Evolutionary conservation across 129 eudicot genomes (phyloP).

Genomic region (Gnaphalium uliginosum): DNA sequence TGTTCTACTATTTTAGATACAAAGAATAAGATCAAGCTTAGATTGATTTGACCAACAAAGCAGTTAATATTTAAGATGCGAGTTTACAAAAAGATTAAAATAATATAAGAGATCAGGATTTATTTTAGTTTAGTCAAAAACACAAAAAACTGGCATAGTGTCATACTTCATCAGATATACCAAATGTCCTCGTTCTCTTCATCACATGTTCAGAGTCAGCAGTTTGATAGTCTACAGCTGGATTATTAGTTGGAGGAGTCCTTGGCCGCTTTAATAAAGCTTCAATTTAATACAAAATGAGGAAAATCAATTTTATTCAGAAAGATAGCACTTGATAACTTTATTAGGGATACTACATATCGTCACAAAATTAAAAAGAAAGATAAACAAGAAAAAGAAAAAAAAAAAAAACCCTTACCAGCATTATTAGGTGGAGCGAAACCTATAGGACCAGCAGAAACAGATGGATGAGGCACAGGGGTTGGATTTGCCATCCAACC

Average conservation of each 20-base stretch:
- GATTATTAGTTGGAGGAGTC: conserved; percentile 70
- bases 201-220: conserved; percentile 79
- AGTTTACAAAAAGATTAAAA: conserved; percentile 2
- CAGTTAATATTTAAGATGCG: not conserved
- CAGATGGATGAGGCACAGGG: conserved; percentile 68
- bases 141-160: conserved; percentile 7
- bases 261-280: conserved; percentile 76
- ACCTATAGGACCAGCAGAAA: conserved; percentile 73
- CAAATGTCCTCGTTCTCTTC: conserved; percentile 75
- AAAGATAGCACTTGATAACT: conserved; percentile 2
- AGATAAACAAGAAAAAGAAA: not conserved
- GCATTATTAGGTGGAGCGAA: conserved; percentile 57
- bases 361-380: not conserved
- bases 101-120: conserved; percentile 3
- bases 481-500: conserved; percentile 91
- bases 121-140: not conserved
- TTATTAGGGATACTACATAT: not conserved
- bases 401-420: conserved; percentile 32
- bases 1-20: not conserved
- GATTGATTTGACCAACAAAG: conserved; percentile 3
- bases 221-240: conserved; percentile 72
- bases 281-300: conserved; percentile 27
- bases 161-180: conserved; percentile 79
- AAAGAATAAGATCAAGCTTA: not conserved
- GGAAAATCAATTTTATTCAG: conserved; percentile 20